A percentile compares a stretch with the other conserved stretches of the same genome.
These are phyloP conservation scores for Tetradesmus lagerheimii DNA, from an alignment of 139 green algal genomes.

Conservation along the genomic window DNA sequence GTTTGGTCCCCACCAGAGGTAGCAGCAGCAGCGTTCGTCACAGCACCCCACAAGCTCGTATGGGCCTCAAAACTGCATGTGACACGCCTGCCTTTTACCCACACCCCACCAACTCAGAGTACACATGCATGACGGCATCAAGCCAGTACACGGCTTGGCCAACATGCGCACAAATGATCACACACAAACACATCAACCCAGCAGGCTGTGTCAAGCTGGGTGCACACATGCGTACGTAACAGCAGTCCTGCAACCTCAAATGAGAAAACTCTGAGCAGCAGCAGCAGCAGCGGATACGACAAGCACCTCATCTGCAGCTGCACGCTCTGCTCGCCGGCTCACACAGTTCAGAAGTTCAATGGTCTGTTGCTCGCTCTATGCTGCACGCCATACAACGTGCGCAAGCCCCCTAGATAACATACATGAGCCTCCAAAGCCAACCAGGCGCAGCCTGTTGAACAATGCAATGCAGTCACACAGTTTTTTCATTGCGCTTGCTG, in stretches of 20 bases:
- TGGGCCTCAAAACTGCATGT: background rate
- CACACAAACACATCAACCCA: background rate
- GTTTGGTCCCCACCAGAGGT: background rate
- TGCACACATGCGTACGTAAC: background rate
- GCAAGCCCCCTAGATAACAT: too few relatives aligned
- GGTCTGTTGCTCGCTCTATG: background rate
- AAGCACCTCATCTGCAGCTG: background rate
- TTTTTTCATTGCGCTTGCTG: too few relatives aligned
- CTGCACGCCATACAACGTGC: background rate
- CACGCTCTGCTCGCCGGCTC: background rate
- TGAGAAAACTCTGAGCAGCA: background rate
- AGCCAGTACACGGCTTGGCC: background rate
- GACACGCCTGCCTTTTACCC: background rate
- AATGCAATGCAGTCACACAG: too few relatives aligned
- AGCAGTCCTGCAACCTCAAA: background rate
- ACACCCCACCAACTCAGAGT: background rate
- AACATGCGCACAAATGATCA: background rate
- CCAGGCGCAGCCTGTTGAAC: too few relatives aligned
- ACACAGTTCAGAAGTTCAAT: background rate
- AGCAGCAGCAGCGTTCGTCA: background rate
- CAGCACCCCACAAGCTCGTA: background rate
- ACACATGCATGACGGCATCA: background rate
- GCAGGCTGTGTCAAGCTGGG: background rate
- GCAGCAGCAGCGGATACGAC: background rate
- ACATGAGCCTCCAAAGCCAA: too few relatives aligned